Base-by-base conservation (phyloP, 2,329 filamentous ascomycete species). In the Phaeophleospora eucalypticola region DNA sequence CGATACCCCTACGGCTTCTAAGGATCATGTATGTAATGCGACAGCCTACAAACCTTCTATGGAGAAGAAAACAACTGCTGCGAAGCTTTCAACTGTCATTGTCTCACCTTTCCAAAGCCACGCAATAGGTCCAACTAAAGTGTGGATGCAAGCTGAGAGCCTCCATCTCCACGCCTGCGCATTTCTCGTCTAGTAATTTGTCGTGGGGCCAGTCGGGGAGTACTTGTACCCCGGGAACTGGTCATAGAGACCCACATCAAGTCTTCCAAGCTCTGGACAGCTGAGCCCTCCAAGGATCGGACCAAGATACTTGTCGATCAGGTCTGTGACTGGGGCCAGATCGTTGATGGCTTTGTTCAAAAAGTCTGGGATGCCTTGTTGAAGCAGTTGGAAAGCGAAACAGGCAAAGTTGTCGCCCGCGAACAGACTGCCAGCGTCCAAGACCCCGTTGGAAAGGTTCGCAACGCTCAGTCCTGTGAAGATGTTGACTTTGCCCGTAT, bases 381-480 rank as follows among this genome's bases (percentile, higher is more conserved):
- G 48, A 12, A 44, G 40, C 8, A 53, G 42, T 15, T 51, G 47
- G 4, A 46, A 47, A 34, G 40, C 40, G 51, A 51, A 53, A 39
- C 51, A 53, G 27, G 38, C 43, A n/a, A 43, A 68, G 43, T 66
- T 66, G 56, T 68, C 64, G n/a, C 61, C 65, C 16, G 52, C 27
- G 41, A 53, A 37, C 4, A 60, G 47, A n/a, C 36, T 50, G 3
- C 42, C 15, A 16, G 46, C 44, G 27, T 50, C 41, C 36, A 48
- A 46, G 4, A 36, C 43, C 4, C 69, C 69, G 14, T 61, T 61
- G 8, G 67, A 69, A n/a, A 72, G 36, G 37, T 69, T 55, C 9
- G 45, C 51, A 7, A 68, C 47, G 46, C 69, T 57, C 36, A 70
- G 35, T 4, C 64, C 64, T 14, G 58, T 56, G 55, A 66, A 69